A percentile compares a stretch with the other conserved stretches of the same genome.
phyloP scores from a whole-genome alignment of 2,329 filamentous ascomycete species.

The Dothideomycetes sp. region DNA sequence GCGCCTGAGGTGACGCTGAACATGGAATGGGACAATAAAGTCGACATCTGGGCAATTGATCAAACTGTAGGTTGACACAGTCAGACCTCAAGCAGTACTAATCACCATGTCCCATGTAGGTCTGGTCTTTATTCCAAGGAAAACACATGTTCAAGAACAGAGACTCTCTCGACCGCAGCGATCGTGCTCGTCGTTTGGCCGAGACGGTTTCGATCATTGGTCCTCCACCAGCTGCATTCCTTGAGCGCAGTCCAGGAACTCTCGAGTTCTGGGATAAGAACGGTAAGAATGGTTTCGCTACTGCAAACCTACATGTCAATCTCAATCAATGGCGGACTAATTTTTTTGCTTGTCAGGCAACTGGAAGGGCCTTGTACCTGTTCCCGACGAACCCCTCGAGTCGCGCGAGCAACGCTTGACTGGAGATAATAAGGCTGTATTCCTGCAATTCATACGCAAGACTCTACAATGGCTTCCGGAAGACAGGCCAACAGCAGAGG shows the following conservation, averaged over 20 bases:
- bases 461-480: slow-evolving; percentile 27
- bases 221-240: slow-evolving; percentile 12
- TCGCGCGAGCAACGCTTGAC: slow-evolving; percentile 15
- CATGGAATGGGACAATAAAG: slow-evolving; percentile 5
- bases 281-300: slow-evolving; percentile 1
- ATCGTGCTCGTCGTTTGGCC: slow-evolving; percentile 2
- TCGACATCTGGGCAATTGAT: slow-evolving; percentile 8
- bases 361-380: slow-evolving; percentile 19
- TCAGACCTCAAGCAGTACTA: not conserved
- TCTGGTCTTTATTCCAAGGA: not conserved
- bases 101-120: not conserved
- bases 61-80: slow-evolving; percentile 5
- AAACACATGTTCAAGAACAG: not conserved
- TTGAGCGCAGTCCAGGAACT: slow-evolving; percentile 4
- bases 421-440: slow-evolving; percentile 19
- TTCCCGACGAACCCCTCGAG: slow-evolving; percentile 19
- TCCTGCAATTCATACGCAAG: slow-evolving; percentile 23
- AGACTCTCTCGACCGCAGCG: not conserved
- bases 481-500: slow-evolving; percentile 12
- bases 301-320: not conserved
- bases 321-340: too few species aligned
- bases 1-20: slow-evolving; percentile 9
- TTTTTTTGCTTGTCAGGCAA: slow-evolving; percentile 12
- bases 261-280: slow-evolving; percentile 4
- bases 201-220: slow-evolving; percentile 14